Conservation (phyloP, 2,329 filamentous ascomycete genomes). For the Biscogniauxia sp. region DNA sequence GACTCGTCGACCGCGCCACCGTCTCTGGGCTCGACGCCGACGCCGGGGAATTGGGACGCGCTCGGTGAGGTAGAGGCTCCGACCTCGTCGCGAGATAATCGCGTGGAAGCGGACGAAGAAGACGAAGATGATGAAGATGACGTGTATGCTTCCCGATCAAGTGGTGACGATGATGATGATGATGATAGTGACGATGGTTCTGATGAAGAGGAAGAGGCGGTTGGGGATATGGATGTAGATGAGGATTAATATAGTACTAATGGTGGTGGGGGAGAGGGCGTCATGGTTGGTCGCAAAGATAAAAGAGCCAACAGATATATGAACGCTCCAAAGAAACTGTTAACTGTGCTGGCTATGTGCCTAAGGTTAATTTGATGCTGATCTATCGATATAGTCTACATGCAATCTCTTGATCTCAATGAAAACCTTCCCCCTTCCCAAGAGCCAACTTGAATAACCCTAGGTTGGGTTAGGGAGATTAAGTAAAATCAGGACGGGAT, state of each 20-base stretch:
- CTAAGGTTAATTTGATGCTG: too few relatives aligned
- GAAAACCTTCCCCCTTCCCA: too few relatives aligned
- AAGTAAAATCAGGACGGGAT: too few relatives aligned
- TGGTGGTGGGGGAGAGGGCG: not conserved
- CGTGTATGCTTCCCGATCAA: constrained; percentile 1
- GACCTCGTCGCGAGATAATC: not conserved
- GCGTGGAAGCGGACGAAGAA: constrained; percentile 12
- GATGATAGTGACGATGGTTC: constrained; percentile 9
- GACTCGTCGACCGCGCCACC: constrained; percentile 5
- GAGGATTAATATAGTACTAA: constrained; percentile 1
- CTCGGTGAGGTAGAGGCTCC: constrained; percentile 7
- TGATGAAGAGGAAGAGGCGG: constrained; percentile 8
- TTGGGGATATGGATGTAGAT: constrained; percentile 24
- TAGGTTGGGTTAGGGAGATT: too few relatives aligned
- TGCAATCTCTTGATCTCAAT: too few relatives aligned
- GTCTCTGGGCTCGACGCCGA: constrained; percentile 21
- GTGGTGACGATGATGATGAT: constrained; percentile 7
- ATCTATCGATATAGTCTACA: too few relatives aligned
- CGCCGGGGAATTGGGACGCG: constrained; percentile 26
- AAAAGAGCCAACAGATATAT: too few relatives aligned
- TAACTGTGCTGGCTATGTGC: too few relatives aligned
- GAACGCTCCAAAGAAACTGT: too few relatives aligned
- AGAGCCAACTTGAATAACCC: too few relatives aligned
- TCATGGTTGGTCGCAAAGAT: too few relatives aligned
- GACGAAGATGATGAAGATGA: constrained; percentile 14